Percentiles rank a stretch among this genome's conserved stretches.
phyloP scores from a whole-genome alignment of 139 green algal genomes.

The Chlorella sp. region DNA sequence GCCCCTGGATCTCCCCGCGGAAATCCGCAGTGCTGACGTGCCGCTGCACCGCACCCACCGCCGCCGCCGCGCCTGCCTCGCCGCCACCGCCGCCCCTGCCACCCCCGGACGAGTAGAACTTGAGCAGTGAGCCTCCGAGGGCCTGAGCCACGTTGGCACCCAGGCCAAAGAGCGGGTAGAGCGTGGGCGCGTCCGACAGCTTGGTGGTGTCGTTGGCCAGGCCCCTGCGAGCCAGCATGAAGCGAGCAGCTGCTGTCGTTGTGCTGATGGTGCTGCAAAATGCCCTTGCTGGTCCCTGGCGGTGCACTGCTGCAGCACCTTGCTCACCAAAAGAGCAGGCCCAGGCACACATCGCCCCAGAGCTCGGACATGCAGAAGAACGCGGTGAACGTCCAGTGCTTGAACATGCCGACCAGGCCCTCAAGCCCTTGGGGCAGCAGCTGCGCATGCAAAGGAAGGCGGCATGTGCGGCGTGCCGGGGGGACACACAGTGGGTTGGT shows the following conservation, averaged over 20 bases:
- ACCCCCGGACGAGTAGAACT: too few relatives aligned
- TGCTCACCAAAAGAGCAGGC: slow-evolving; percentile 61
- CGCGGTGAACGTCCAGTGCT: slow-evolving; percentile 93
- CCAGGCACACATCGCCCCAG: slow-evolving; percentile 87
- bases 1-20: slow-evolving; percentile 19
- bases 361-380: slow-evolving; percentile 86
- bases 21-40: slow-evolving; percentile 6
- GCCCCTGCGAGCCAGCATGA: too few relatives aligned
- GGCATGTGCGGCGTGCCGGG: too few relatives aligned
- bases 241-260: too few relatives aligned
- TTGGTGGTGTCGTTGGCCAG: slow-evolving; percentile 93
- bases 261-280: too few relatives aligned
- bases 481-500: too few relatives aligned
- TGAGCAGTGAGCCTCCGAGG: too few relatives aligned
- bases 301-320: too few relatives aligned
- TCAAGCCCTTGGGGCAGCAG: slow-evolving; percentile 45
- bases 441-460: too few relatives aligned
- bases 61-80: too few relatives aligned
- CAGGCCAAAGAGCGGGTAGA: slow-evolving; percentile 95
- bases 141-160: slow-evolving; percentile 95
- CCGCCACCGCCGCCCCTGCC: too few relatives aligned
- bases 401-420: slow-evolving; percentile 75
- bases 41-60: not conserved
- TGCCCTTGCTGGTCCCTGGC: too few relatives aligned
- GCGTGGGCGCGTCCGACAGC: slow-evolving; percentile 73